Evolutionary conservation across 2,329 filamentous ascomycete genomes (phyloP), one percentile per base, ranked within the genome.

Genomic region (Alternaria angustiovoidea): DNA sequence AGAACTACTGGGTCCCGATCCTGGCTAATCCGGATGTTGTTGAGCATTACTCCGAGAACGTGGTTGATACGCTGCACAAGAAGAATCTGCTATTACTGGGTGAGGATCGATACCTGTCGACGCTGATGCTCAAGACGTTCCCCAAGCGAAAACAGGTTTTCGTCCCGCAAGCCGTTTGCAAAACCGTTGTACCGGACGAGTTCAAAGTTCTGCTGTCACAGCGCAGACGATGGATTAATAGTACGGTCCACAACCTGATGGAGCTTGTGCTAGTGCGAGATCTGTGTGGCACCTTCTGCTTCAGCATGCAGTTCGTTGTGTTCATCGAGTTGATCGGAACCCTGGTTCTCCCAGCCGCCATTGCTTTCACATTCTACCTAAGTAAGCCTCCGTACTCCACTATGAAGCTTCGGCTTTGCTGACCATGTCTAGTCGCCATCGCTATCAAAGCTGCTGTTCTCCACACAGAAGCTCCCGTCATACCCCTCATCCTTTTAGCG

Each of bases 1-100:
- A 98, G 78, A 98, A 99, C 83, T 99, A 98, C 82, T 99, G 95
- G 95, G 95, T 99, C 24, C 95, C 95, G 7, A 98, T 99, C 73
- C 87, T 99, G 66, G 95, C 95, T 70, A 99, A 99, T 78, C 96
- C 96, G 3, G 96, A 99, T 75, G 92, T 99, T 43, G 96, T 99
- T 47, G 95, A 99, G 81, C 95, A 99, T 81, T 99, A 99, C 80
- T 98, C 95, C 0, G 95, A 99, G 80, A 99, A 99, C 71, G 94
- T 99, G 54, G 95, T 99, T 42, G 95, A 99, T 78, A 99, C 95
- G 18, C 84, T 99, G 68, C 95, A 99, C 85, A 96, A 95, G 85
- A 97, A 97, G 88, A 97, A 97, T 75, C 79, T 97, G 78, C 86
- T 97, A 52, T 85, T 97, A 34, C 87, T 97, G 2, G 94, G 94